These are phyloP conservation scores for Saururus chinensis DNA, from an alignment of 164 flowering plant species.

Conservation along the genomic window DNA sequence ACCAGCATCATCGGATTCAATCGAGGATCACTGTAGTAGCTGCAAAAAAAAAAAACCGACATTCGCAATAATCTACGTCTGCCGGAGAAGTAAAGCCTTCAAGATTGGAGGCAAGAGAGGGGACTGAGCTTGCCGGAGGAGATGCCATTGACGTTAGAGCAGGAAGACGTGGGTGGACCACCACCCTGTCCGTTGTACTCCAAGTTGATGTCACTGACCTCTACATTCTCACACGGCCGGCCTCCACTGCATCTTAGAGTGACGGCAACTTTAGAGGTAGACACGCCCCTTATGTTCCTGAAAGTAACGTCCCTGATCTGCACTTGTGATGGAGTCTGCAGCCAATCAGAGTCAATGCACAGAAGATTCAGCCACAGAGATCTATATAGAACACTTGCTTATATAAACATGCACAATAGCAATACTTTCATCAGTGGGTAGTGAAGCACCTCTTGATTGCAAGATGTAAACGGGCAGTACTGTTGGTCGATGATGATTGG, in stretches of 20 bases:
- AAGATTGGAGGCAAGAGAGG: neutral
- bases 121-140: neutral
- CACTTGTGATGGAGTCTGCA: neutral
- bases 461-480: slow-evolving; percentile 28
- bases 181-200: neutral
- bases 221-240: neutral
- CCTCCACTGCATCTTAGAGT: neutral
- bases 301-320: neutral
- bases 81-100: neutral
- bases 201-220: neutral
- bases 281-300: neutral
- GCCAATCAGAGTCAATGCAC: no score
- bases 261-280: neutral
- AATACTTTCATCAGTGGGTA: no score
- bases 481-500: slow-evolving; percentile 54
- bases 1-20: no score
- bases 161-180: neutral
- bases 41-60: no score
- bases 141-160: neutral
- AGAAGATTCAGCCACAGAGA: no score
- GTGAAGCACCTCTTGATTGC: neutral
- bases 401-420: no score
- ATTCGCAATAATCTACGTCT: no score
- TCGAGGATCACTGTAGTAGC: no score
- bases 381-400: no score